These are phyloP conservation scores for Apiospora saccharicola DNA, from an alignment of 2,329 filamentous ascomycete genomes.

Conservation along the genomic window DNA sequence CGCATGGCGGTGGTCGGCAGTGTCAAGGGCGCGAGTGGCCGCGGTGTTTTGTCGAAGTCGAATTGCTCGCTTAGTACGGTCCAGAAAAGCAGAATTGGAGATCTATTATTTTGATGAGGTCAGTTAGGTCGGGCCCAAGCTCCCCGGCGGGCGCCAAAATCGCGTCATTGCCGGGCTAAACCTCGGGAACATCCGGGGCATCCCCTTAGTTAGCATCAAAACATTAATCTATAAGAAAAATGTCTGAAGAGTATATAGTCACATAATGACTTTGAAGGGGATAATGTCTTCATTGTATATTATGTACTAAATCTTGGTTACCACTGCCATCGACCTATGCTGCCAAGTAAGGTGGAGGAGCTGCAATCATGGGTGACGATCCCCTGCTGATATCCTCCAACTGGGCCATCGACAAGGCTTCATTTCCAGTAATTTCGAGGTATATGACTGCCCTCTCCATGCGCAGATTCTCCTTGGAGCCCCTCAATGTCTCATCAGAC, in stretches of 20 bases:
- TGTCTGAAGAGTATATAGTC: no score
- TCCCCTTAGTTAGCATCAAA: neutral
- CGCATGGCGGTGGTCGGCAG: slow-evolving; percentile 36
- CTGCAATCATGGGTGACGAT: neutral
- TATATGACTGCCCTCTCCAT: slow-evolving; percentile 11
- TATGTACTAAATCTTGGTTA: no score
- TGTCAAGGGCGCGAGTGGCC: slow-evolving; percentile 11
- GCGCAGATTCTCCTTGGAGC: neutral
- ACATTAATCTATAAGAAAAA: neutral
- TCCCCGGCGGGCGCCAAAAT: neutral
- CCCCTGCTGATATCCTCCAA: slow-evolving; percentile 10
- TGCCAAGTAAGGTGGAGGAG: slow-evolving; percentile 15
- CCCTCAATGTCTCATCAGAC: neutral
- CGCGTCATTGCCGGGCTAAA: slow-evolving; percentile 12
- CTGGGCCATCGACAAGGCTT: neutral
- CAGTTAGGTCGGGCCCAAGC: slow-evolving; percentile 17
- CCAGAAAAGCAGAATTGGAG: slow-evolving; percentile 7
- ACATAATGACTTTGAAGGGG: no score
- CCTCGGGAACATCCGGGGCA: slow-evolving; percentile 11
- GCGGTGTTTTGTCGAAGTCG: neutral
- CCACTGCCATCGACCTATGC: neutral
- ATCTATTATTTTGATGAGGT: slow-evolving; percentile 20
- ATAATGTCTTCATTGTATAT: no score
- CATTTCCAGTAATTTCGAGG: neutral
- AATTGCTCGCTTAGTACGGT: neutral